These are phyloP conservation scores for Eutrema salsugineum DNA, from an alignment of 441 rosid species.

Conservation along the genomic window DNA sequence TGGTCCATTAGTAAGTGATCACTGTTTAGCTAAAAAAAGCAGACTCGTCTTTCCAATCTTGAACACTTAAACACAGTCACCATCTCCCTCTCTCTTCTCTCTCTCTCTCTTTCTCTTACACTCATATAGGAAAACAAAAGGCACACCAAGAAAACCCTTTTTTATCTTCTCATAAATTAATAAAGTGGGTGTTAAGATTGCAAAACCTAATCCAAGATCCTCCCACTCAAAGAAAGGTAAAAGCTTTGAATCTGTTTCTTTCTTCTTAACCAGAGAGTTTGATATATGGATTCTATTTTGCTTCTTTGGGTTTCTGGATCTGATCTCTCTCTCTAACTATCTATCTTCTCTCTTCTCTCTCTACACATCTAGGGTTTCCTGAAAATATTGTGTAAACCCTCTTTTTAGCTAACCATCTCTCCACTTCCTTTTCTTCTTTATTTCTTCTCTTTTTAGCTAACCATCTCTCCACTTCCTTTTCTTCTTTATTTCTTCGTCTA, in stretches of 20 bases:
- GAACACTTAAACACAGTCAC: constrained; percentile 21
- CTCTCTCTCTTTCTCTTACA: constrained; percentile 2
- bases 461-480: background rate
- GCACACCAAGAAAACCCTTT: background rate
- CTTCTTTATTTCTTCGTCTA: background rate
- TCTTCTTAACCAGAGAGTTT: background rate
- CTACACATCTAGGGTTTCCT: constrained; percentile 17
- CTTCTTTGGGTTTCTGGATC: constrained; percentile 19
- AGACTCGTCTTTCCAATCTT: constrained; percentile 26
- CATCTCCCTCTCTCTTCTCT: background rate
- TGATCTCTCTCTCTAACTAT: constrained; percentile 18
- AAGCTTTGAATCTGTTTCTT: constrained; percentile 9
- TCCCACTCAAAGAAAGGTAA: constrained; percentile 21
- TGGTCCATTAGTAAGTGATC: constrained; percentile 16
- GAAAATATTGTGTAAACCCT: background rate
- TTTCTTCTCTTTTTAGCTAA: constrained; percentile 11
- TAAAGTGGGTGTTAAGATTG: constrained; percentile 13
- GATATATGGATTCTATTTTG: background rate
- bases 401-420: background rate
- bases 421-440: background rate
- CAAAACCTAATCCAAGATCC: constrained; percentile 21
- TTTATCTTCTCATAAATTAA: constrained; percentile 6
- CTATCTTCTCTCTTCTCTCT: background rate
- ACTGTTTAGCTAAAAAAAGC: constrained; percentile 31
- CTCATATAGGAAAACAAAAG: background rate